These are phyloP conservation scores for Lachancea nothofagi DNA, from an alignment of 805 yeast species.

Conservation along the genomic window DNA sequence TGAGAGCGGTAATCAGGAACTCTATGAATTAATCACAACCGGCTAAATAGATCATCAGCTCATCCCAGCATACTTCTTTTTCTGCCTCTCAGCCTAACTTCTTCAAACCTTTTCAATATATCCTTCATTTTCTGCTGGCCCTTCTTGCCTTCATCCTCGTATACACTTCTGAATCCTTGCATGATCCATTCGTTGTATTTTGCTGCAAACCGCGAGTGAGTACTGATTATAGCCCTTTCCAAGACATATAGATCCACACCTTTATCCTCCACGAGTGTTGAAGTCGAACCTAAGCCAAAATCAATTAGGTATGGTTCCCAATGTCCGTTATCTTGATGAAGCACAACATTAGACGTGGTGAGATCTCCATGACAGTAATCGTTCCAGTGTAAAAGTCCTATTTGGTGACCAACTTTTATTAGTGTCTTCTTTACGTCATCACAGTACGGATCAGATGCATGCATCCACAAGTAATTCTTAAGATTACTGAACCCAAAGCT, in stretches of 20 bases:
- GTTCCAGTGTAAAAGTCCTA: constrained; percentile 65
- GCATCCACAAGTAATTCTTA: constrained; percentile 68
- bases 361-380: constrained; percentile 92
- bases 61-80: constrained; percentile 92
- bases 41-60: background rate
- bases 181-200: constrained; percentile 64
- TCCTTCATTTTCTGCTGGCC: constrained; percentile 44
- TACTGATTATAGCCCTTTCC: constrained; percentile 85
- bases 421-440: constrained; percentile 42
- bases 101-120: constrained; percentile 61
- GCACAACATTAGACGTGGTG: constrained; percentile 80
- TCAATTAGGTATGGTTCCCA: constrained; percentile 68
- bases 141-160: constrained; percentile 27
- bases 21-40: constrained; percentile 3
- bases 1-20: constrained; percentile 46
- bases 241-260: constrained; percentile 96
- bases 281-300: constrained; percentile 80
- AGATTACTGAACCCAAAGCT: constrained; percentile 52
- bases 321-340: constrained; percentile 32
- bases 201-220: constrained; percentile 73
- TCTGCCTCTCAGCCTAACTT: constrained; percentile 86
- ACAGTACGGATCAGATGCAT: constrained; percentile 28
- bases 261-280: constrained; percentile 77
- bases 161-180: constrained; percentile 54
- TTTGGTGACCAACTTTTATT: constrained; percentile 53